phyloP scores from a whole-genome alignment of 2,329 filamentous ascomycete species.

The Phyllosticta paracitricarpa region DNA sequence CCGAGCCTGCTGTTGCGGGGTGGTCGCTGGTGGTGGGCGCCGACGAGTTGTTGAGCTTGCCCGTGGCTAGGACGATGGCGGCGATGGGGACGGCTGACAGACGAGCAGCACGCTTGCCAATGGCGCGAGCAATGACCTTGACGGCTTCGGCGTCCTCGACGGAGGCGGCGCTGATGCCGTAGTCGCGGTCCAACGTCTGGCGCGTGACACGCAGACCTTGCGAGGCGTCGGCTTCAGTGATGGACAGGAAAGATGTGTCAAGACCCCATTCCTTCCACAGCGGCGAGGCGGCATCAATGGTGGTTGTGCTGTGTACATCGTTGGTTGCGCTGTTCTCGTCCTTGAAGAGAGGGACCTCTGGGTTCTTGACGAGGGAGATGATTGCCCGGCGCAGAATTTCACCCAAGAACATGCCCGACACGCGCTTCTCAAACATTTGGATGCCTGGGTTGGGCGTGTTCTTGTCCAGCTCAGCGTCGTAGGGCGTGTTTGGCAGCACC shows the following conservation, averaged over 20 bases:
- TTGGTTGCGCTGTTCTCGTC: slow-evolving; percentile 65
- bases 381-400: slow-evolving; percentile 79
- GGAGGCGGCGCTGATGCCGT: slow-evolving; percentile 66
- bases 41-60: slow-evolving; percentile 44
- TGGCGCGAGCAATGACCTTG: slow-evolving; percentile 69
- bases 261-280: slow-evolving; percentile 79
- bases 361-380: slow-evolving; percentile 59
- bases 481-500: slow-evolving; percentile 75
- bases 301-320: slow-evolving; percentile 57
- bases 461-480: slow-evolving; percentile 68
- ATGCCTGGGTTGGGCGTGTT: slow-evolving; percentile 83
- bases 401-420: slow-evolving; percentile 96
- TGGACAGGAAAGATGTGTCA: slow-evolving; percentile 82
- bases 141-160: slow-evolving; percentile 81
- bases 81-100: slow-evolving; percentile 81
- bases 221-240: slow-evolving; percentile 71
- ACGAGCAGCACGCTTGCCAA: slow-evolving; percentile 80
- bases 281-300: slow-evolving; percentile 52
- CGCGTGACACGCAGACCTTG: slow-evolving; percentile 63
- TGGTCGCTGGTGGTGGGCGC: slow-evolving; percentile 26
- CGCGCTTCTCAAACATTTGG: slow-evolving; percentile 98
- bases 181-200: slow-evolving; percentile 64
- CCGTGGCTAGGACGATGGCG: slow-evolving; percentile 72
- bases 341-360: slow-evolving; percentile 60
- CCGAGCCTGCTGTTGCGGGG: slow-evolving; percentile 12